These are phyloP conservation scores for Picea mariana DNA, from an alignment of 83 land plant genomes.

Conservation along the genomic window DNA sequence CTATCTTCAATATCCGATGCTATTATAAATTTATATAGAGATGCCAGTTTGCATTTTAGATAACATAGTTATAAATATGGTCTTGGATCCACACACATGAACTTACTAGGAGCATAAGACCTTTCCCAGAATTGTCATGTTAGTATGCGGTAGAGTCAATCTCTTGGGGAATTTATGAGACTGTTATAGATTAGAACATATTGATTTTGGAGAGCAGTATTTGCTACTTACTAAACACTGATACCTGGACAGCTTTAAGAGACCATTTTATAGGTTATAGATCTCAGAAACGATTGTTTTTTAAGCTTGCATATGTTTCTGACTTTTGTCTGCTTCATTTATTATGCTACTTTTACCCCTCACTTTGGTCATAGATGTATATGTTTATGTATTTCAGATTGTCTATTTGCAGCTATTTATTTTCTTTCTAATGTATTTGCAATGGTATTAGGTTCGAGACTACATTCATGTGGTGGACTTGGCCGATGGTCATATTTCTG, in stretches of 20 bases:
- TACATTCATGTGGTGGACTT: constrained; percentile 90
- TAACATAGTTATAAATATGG: not conserved
- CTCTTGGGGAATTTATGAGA: not conserved
- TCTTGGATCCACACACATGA: not conserved
- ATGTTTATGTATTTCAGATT: not conserved
- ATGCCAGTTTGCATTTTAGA: not conserved
- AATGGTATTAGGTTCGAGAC: constrained; percentile 65
- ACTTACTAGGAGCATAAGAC: not conserved
- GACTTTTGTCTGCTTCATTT: not conserved
- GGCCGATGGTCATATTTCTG: constrained; percentile 86
- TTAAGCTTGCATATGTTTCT: not conserved
- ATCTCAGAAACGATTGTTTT: not conserved
- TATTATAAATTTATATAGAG: not conserved
- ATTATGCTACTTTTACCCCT: not conserved
- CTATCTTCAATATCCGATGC: constrained; percentile 4
- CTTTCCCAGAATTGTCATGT: not conserved
- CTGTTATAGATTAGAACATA: not conserved
- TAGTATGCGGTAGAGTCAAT: not conserved
- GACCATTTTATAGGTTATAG: not conserved
- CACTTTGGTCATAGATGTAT: not conserved
- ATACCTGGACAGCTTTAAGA: not conserved
- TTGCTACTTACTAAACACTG: not conserved
- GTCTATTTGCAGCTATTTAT: not conserved
- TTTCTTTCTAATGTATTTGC: not conserved
- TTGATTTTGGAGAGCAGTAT: not conserved